Conservation (phyloP, 1,284 basidiomycete species). For the Dichomitus squalens region DNA sequence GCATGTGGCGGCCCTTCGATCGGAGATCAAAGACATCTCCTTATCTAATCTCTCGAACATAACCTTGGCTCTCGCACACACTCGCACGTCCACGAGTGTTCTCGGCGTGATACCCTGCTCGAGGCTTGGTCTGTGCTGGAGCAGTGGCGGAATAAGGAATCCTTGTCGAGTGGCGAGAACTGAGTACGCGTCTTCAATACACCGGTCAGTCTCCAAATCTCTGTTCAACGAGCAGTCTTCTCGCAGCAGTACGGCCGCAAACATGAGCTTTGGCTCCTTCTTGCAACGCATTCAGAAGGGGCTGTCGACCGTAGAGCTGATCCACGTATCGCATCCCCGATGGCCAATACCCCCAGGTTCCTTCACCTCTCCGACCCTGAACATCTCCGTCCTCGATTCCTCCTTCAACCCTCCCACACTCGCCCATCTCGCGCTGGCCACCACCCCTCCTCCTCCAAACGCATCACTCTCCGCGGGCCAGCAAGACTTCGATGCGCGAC, state of each 20-base stretch:
- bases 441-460: constrained; percentile 39
- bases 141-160: too few species aligned
- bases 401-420: constrained; percentile 94
- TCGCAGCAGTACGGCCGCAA: neutral
- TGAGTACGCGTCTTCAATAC: constrained; percentile 1
- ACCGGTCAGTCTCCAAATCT: constrained; percentile 3
- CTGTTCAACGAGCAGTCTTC: neutral
- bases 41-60: neutral
- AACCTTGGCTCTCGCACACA: too few species aligned
- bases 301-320: constrained; percentile 51
- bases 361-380: constrained; percentile 31
- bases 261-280: constrained; percentile 28
- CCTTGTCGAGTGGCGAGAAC: neutral
- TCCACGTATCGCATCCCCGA: constrained; percentile 51
- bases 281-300: constrained; percentile 47
- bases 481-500: constrained; percentile 67
- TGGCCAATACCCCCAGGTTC: constrained; percentile 50
- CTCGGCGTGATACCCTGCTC: too few species aligned
- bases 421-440: constrained; percentile 83
- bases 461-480: constrained; percentile 1
- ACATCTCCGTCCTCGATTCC: constrained; percentile 80
- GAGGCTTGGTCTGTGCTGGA: too few species aligned
- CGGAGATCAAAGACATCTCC: constrained; percentile 17
- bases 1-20: constrained; percentile 6
- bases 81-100: too few species aligned